These are phyloP conservation scores for Crithidia sp. DNA, from an alignment of 208 protist species.

Conservation along the genomic window DNA sequence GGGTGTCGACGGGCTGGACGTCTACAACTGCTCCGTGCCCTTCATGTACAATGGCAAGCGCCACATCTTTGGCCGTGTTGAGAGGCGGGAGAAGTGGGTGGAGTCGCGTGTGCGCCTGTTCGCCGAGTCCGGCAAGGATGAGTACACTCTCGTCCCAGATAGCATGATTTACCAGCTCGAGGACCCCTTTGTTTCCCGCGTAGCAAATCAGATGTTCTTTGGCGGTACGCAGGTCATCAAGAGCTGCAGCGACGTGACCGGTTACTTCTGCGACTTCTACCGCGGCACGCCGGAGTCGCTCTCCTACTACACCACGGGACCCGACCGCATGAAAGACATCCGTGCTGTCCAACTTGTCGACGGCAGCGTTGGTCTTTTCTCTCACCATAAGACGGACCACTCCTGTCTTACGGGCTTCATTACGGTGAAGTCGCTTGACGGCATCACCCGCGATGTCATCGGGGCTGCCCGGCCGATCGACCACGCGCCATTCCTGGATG, in stretches of 20 bases:
- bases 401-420: slow-evolving; percentile 58
- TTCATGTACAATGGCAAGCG: slow-evolving; percentile 48
- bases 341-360: slow-evolving; percentile 51
- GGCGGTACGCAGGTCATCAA: slow-evolving; percentile 55
- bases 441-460: slow-evolving; percentile 45
- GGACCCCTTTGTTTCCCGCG: slow-evolving; percentile 55
- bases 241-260: slow-evolving; percentile 39
- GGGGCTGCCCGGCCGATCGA: slow-evolving; percentile 52
- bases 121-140: slow-evolving; percentile 46
- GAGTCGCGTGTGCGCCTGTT: slow-evolving; percentile 60
- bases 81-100: slow-evolving; percentile 58
- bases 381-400: slow-evolving; percentile 49
- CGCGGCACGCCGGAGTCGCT: slow-evolving; percentile 36
- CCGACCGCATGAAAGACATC: slow-evolving; percentile 65
- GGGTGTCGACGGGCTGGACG: slow-evolving; percentile 50
- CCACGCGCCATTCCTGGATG: slow-evolving; percentile 55
- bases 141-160: slow-evolving; percentile 51
- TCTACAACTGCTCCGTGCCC: slow-evolving; percentile 64
- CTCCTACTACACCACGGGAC: slow-evolving; percentile 59
- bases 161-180: slow-evolving; percentile 47
- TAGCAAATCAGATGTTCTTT: slow-evolving; percentile 49
- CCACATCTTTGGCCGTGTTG: slow-evolving; percentile 54
- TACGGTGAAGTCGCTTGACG: slow-evolving; percentile 45
- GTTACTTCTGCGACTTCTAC: slow-evolving; percentile 65
- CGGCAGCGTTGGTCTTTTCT: slow-evolving; percentile 60